phyloP scores from a whole-genome alignment of 805 yeast species.

The Gaillardinia entomophila region DNA sequence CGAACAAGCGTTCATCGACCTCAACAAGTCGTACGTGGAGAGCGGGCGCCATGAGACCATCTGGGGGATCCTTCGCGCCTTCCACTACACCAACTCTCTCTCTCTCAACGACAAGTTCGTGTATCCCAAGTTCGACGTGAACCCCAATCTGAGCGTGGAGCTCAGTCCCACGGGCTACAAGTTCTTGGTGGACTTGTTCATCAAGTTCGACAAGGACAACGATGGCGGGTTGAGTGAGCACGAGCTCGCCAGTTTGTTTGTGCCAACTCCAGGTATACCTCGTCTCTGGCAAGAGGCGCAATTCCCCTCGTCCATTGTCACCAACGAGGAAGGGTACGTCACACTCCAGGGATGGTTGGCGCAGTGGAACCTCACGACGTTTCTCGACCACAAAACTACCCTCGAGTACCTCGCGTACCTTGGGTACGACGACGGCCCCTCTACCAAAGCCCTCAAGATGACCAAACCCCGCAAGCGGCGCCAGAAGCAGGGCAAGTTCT shows the following conservation, averaged over 20 bases:
- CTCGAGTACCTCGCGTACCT: constrained; percentile 84
- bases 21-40: constrained; percentile 81
- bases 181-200: constrained; percentile 83
- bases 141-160: constrained; percentile 75
- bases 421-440: constrained; percentile 64
- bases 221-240: constrained; percentile 87
- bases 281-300: constrained; percentile 76
- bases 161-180: constrained; percentile 88
- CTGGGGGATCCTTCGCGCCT: constrained; percentile 89
- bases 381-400: constrained; percentile 74
- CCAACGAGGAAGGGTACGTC: constrained; percentile 84
- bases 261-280: constrained; percentile 93
- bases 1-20: constrained; percentile 65
- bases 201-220: constrained; percentile 87
- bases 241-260: constrained; percentile 66
- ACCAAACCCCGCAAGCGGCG: constrained; percentile 77
- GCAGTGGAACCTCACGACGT: constrained; percentile 97
- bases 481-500: constrained; percentile 56
- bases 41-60: constrained; percentile 93
- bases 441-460: constrained; percentile 52
- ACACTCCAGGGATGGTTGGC: constrained; percentile 98
- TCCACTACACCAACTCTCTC: constrained; percentile 87
- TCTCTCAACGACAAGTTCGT: constrained; percentile 75
- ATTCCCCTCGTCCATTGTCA: constrained; percentile 83
- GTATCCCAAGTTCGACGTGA: constrained; percentile 75